Evolutionary conservation across 2,329 filamentous ascomycete species (phyloP).

Genomic region (Cytospora piceae): DNA sequence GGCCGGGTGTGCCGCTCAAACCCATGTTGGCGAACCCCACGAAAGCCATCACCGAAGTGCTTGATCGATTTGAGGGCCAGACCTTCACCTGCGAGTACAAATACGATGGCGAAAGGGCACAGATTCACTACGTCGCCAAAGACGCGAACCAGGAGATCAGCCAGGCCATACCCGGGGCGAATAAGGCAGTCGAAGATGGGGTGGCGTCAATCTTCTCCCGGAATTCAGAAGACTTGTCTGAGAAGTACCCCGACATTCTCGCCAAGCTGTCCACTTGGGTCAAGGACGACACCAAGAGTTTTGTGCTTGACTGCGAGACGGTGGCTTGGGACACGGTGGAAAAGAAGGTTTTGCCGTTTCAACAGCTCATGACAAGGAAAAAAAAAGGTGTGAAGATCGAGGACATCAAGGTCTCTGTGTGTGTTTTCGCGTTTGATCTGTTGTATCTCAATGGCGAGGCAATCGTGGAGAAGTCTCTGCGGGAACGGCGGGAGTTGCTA

Average conservation of each 20-base stretch:
- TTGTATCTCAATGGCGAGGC: conserved; percentile 91
- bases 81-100: conserved; percentile 99
- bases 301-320: conserved; percentile 97
- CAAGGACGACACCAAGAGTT: conserved; percentile 86
- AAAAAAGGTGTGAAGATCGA: conserved; percentile 95
- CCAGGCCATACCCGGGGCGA: conserved; percentile 60
- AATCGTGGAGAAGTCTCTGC: conserved; percentile 82
- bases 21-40: conserved; percentile 99
- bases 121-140: conserved; percentile 94
- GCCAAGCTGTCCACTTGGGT: conserved; percentile 88
- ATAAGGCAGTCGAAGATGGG: conserved; percentile 70
- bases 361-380: conserved; percentile 97
- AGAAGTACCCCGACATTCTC: conserved; percentile 96
- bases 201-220: conserved; percentile 94
- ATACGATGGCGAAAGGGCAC: conserved; percentile 96
- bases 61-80: conserved; percentile 94
- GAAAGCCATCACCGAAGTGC: conserved; percentile 95
- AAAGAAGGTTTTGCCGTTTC: conserved; percentile 96
- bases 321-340: conserved; percentile 94
- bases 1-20: conserved; percentile 92
- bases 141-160: conserved; percentile 72
- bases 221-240: conserved; percentile 95
- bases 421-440: conserved; percentile 94
- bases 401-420: conserved; percentile 95
- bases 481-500: conserved; percentile 80